phyloP scores from a whole-genome alignment of 257 asterid species.

The Gynochthodes officinalis region DNA sequence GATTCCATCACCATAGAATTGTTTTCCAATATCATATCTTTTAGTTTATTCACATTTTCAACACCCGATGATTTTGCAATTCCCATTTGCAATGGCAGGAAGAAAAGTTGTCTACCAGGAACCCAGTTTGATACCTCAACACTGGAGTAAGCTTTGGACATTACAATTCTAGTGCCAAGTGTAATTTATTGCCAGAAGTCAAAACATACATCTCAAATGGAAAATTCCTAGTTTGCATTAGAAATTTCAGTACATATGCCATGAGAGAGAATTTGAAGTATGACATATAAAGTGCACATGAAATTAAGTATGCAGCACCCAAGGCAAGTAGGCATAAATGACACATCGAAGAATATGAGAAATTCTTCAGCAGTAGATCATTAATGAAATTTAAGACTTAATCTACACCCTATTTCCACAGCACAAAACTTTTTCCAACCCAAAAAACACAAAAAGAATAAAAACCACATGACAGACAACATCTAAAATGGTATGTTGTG shows the following conservation, averaged over 20 bases:
- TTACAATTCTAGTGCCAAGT: not conserved
- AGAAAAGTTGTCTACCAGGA: not conserved
- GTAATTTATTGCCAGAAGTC: not conserved
- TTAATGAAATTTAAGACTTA: not conserved
- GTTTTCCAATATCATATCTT: not conserved
- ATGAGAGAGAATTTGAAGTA: not conserved
- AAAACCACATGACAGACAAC: not conserved
- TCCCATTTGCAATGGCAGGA: not conserved
- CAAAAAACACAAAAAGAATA: not conserved
- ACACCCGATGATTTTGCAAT: not conserved
- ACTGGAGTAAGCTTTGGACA: not conserved
- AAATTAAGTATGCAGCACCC: not conserved
- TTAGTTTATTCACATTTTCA: not conserved
- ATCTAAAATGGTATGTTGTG: not conserved
- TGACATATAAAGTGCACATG: not conserved
- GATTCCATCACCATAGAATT: not conserved
- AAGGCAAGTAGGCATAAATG: not conserved
- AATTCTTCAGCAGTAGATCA: not conserved
- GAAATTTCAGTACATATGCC: not conserved
- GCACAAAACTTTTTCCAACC: not conserved
- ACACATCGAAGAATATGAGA: not conserved
- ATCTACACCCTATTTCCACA: not conserved
- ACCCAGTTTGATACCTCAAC: not conserved
- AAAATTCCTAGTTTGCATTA: not conserved
- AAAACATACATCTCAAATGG: not conserved